phyloP scores from a whole-genome alignment of 2,329 filamentous ascomycete species.

The Fusarium globosum region DNA sequence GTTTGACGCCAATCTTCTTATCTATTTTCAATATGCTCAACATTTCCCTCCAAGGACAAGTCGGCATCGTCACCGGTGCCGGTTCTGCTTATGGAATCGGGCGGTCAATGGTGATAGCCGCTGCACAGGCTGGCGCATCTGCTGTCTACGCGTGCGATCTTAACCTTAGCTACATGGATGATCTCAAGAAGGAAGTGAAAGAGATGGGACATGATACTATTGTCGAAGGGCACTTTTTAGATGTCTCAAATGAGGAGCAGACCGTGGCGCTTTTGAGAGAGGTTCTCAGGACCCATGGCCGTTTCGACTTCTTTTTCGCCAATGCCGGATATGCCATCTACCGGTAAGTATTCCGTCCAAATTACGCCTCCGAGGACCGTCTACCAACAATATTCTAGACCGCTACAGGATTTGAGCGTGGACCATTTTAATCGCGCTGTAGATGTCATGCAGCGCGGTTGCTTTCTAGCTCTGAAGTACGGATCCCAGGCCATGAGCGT shows the following conservation, averaged over 20 bases:
- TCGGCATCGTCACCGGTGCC: slow-evolving; percentile 44
- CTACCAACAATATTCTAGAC: neutral
- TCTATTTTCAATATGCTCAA: neutral
- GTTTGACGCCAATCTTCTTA: neutral
- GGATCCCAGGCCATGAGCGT: slow-evolving; percentile 31
- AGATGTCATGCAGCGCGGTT: slow-evolving; percentile 23
- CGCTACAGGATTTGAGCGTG: slow-evolving; percentile 6
- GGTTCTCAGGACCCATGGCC: slow-evolving; percentile 6
- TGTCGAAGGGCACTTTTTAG: neutral
- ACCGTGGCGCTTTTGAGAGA: neutral
- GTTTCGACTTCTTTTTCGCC: slow-evolving; percentile 38
- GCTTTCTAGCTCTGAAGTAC: slow-evolving; percentile 35
- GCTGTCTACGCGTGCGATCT: slow-evolving; percentile 37
- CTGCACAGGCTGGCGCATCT: slow-evolving; percentile 30
- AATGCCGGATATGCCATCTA: slow-evolving; percentile 31
- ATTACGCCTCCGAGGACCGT: accelerated
- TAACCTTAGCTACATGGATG: slow-evolving; percentile 15
- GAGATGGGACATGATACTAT: neutral
- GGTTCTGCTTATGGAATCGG: slow-evolving; percentile 45
- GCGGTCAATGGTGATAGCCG: slow-evolving; percentile 34
- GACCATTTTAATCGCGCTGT: slow-evolving; percentile 10
- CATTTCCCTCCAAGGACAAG: slow-evolving; percentile 10
- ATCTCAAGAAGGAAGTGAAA: slow-evolving; percentile 3
- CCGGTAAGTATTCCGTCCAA: neutral
- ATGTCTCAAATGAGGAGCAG: neutral